Base-by-base conservation (phyloP, 2,329 filamentous ascomycete genomes). In the Ophiocordyceps australis region DNA sequence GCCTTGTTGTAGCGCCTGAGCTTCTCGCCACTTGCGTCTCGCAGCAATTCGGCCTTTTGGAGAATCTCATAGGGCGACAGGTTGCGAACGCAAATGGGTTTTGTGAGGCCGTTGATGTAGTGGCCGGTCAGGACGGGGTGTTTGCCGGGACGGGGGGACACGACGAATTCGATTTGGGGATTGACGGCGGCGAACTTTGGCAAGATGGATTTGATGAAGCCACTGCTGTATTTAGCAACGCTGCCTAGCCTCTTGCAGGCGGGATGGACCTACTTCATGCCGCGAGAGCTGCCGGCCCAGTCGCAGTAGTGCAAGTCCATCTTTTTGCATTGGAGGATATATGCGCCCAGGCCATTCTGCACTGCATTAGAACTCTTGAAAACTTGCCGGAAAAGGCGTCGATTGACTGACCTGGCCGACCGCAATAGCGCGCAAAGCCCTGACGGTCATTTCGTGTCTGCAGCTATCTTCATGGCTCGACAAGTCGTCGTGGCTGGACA, bases 251-350 rank as follows among this genome's bases (percentile, higher is more conserved):
- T 16, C 12, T 7, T 16, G 9, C 12, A 11, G 9, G 5, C 9
- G 10, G 5, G n/a, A 11, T 9, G 14, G 6, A 38, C 65, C 35
- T 62, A 89, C 80, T 92, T 89, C 83, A 95, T 94, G 46, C 89
- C 89, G 44, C 61, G 72, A 20, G 86, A 95, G 51, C 81, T 92
- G 35, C 85, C 89, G 30, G 79, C 81, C 70, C 78, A 85, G 64
- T 95, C 83, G 62, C 89, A 95, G 61, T 93, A 98, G 59, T 92
- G 80, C 46, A 98, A 81, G 51, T 93, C 81, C 50, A 98, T 62
- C 47, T 76, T 79, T 63, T 82, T 92, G 72, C 89, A 98, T 61
- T 93, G 86, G 30, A 94, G 70, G 54, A 98, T 81, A 62, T 95
- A 95, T 49, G 85, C 80, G 43, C 86, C 86, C 39, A 95, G 65